Percentiles rank a stretch among this genome's conserved stretches.
phyloP scores from a whole-genome alignment of 1,284 basidiomycete genomes.

The Puccinia hordei region DNA sequence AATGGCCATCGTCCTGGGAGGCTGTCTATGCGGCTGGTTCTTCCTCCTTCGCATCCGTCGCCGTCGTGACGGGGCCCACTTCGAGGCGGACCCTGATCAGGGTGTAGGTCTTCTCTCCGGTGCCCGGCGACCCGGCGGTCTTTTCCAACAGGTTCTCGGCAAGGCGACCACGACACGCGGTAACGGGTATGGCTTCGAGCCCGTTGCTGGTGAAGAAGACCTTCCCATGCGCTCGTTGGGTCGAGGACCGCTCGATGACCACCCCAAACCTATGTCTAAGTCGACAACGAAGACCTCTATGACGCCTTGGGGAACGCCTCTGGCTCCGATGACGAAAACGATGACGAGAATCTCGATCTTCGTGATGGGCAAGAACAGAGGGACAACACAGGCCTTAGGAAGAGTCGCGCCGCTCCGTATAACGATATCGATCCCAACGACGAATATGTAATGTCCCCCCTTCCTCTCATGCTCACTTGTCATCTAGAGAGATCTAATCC shows the following conservation, averaged over 20 bases:
- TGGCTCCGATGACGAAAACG: slow-evolving; percentile 60
- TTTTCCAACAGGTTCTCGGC: slow-evolving; percentile 58
- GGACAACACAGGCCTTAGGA: neutral
- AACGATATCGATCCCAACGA: slow-evolving; percentile 34
- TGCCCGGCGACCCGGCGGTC: slow-evolving; percentile 58
- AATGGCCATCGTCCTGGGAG: slow-evolving; percentile 47
- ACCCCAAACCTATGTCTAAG: slow-evolving; percentile 54
- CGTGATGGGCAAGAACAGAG: slow-evolving; percentile 70
- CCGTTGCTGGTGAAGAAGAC: slow-evolving; percentile 70
- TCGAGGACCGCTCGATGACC: slow-evolving; percentile 58
- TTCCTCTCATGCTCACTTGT: neutral
- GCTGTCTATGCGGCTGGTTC: slow-evolving; percentile 32
- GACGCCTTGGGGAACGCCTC: slow-evolving; percentile 73
- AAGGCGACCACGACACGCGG: slow-evolving; percentile 60
- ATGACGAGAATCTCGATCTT: slow-evolving; percentile 68
- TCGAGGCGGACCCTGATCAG: slow-evolving; percentile 56
- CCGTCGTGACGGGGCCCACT: slow-evolving; percentile 19
- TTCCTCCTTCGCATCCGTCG: slow-evolving; percentile 45
- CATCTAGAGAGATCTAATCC: neutral
- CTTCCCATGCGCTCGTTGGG: slow-evolving; percentile 72
- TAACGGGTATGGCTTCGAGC: slow-evolving; percentile 67
- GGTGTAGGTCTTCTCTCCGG: slow-evolving; percentile 60
- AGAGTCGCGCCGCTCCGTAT: slow-evolving; percentile 5
- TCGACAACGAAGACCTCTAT: slow-evolving; percentile 75
- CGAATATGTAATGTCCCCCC: slow-evolving; percentile 30